phyloP scores from a whole-genome alignment of 164 flowering plant species.

The Hamamelis virginiana region DNA sequence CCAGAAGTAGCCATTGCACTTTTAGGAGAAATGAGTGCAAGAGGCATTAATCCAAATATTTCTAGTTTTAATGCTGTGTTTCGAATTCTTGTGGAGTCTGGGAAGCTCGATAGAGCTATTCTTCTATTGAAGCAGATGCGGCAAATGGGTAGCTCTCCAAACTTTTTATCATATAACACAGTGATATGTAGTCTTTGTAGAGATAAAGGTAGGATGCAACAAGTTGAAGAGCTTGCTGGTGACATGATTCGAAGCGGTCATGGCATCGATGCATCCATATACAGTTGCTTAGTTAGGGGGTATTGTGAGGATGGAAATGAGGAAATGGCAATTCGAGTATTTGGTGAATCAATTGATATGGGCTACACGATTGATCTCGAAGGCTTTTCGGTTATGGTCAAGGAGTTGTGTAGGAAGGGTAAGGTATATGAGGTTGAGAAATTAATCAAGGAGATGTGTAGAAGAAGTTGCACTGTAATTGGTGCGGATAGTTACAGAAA shows the following conservation, averaged over 20 bases:
- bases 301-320: conserved; percentile 32
- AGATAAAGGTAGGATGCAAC: conserved; percentile 34
- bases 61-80: conserved; percentile 38
- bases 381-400: conserved; percentile 35
- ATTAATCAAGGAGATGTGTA: conserved; percentile 29
- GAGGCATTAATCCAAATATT: conserved; percentile 33
- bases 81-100: conserved; percentile 23
- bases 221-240: conserved; percentile 40
- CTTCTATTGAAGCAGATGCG: conserved; percentile 36
- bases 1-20: conserved; percentile 32
- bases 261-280: conserved; percentile 32
- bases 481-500: conserved; percentile 24
- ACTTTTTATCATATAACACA: conserved; percentile 41
- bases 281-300: conserved; percentile 32
- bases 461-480: conserved; percentile 23
- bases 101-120: conserved; percentile 38
- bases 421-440: conserved; percentile 30
- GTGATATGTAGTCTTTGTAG: conserved; percentile 40
- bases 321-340: conserved; percentile 31
- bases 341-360: conserved; percentile 29
- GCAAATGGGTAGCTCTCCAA: conserved; percentile 36
- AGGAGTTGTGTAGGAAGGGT: conserved; percentile 27
- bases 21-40: conserved; percentile 37
- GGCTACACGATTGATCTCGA: conserved; percentile 26
- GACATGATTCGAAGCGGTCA: conserved; percentile 38